Evolutionary conservation across 2,329 filamentous ascomycete species (phyloP).

Genomic region (Lachnellula arida): DNA sequence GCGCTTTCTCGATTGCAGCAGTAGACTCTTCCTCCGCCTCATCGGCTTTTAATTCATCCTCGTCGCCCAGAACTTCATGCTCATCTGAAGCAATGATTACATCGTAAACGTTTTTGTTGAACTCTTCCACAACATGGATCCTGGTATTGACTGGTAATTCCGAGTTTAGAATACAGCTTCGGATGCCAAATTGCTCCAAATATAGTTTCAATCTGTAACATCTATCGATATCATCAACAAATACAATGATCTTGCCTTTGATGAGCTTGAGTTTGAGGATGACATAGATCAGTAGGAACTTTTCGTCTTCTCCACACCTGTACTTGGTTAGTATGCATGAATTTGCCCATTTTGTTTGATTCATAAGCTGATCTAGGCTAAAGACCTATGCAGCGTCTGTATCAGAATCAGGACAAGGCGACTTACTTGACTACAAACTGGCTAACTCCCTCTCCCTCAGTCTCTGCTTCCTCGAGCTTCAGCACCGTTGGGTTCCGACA

Average conservation of each 20-base stretch:
- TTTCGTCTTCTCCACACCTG: conserved; percentile 91
- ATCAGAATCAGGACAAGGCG: background rate
- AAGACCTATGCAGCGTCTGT: no score
- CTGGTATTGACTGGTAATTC: conserved; percentile 90
- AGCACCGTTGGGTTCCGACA: conserved; percentile 75
- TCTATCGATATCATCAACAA: conserved; percentile 80
- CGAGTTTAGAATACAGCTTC: conserved; percentile 88
- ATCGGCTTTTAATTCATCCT: conserved; percentile 36
- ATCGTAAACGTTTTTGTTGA: conserved; percentile 95
- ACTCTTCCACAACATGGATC: conserved; percentile 93
- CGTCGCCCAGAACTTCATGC: conserved; percentile 72
- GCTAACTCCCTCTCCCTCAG: conserved; percentile 69
- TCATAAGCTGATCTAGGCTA: no score
- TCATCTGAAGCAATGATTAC: conserved; percentile 97
- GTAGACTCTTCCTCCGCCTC: conserved; percentile 28
- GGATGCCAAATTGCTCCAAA: conserved; percentile 93
- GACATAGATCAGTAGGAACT: conserved; percentile 87
- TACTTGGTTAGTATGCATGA: conserved; percentile 16
- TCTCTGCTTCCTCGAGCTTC: conserved; percentile 77
- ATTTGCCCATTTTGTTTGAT: no score
- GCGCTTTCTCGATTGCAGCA: conserved; percentile 24
- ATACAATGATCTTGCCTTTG: conserved; percentile 84
- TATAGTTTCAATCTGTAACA: conserved; percentile 93
- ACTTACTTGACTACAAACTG: conserved; percentile 80
- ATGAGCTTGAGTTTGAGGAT: conserved; percentile 94